Conservation (phyloP, 805 yeast genomes). For the Saccharomycopsis sp. region DNA sequence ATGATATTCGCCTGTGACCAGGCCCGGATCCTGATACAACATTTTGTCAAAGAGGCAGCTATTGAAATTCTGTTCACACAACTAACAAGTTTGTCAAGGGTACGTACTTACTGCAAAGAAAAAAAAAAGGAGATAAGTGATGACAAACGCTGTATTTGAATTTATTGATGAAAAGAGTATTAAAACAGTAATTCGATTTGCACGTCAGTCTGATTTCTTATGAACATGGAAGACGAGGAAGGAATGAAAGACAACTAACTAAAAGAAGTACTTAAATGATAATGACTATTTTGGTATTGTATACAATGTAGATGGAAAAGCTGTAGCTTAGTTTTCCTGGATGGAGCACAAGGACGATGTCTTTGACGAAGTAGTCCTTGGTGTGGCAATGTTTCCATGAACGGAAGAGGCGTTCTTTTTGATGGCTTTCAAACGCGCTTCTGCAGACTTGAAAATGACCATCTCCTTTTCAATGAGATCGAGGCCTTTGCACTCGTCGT, state of each 20-base stretch:
- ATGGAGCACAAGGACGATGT: background rate
- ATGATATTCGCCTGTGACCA: conserved; percentile 78
- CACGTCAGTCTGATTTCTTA: conserved; percentile 24
- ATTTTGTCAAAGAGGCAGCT: no score
- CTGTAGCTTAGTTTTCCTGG: background rate
- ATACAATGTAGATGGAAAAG: conserved; percentile 1
- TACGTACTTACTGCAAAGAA: no score
- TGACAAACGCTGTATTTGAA: no score
- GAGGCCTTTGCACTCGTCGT: conserved; percentile 15
- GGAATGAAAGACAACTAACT: no score
- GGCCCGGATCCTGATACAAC: conserved; percentile 57
- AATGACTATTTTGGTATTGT: background rate
- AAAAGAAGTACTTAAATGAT: no score
- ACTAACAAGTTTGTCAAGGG: no score
- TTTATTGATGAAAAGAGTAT: conserved; percentile 2
- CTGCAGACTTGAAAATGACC: conserved; percentile 12
- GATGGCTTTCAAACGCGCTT: conserved; percentile 3
- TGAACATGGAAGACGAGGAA: no score
- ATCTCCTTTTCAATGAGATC: conserved; percentile 15
- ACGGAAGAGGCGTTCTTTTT: no score
- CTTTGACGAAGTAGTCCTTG: background rate
- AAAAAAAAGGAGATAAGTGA: no score
- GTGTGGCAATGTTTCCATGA: no score
- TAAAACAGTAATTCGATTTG: conserved; percentile 20
- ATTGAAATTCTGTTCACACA: no score